phyloP scores from a whole-genome alignment of 73 alveolate genomes.

The Paramecium octaurelia region DNA sequence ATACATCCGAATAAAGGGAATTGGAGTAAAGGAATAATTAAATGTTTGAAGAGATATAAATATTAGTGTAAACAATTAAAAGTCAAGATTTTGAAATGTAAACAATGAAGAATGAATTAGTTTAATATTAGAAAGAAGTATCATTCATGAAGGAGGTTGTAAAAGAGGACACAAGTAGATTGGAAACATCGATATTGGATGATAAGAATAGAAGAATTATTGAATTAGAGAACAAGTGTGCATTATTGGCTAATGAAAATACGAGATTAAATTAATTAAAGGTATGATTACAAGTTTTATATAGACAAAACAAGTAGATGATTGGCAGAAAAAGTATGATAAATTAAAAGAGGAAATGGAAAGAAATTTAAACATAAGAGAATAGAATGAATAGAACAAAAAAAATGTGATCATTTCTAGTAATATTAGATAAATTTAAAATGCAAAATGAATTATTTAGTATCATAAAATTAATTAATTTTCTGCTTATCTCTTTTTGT shows the following conservation, averaged over 20 bases:
- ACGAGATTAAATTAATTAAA: conserved; percentile 6
- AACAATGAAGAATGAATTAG: background rate
- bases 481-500: background rate
- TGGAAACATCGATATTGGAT: background rate
- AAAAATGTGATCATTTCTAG: background rate
- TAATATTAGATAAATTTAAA: background rate
- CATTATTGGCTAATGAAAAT: conserved; percentile 2
- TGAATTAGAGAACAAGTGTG: conserved; percentile 22
- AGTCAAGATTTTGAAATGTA: background rate
- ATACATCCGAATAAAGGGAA: background rate
- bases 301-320: background rate
- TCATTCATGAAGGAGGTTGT: conserved; percentile 21
- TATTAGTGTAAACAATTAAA: background rate
- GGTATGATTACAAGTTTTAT: background rate
- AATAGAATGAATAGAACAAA: background rate
- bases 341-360: background rate
- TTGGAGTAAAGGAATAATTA: background rate
- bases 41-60: conserved; percentile 5
- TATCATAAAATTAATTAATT: background rate
- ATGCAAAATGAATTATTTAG: background rate
- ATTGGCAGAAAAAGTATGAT: background rate
- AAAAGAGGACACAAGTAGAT: background rate
- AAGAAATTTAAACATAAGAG: background rate
- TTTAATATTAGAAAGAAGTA: background rate
- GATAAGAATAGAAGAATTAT: background rate